Conservation (phyloP, 768 basidiomycete species). For the Panaeolus cyanescens region DNA sequence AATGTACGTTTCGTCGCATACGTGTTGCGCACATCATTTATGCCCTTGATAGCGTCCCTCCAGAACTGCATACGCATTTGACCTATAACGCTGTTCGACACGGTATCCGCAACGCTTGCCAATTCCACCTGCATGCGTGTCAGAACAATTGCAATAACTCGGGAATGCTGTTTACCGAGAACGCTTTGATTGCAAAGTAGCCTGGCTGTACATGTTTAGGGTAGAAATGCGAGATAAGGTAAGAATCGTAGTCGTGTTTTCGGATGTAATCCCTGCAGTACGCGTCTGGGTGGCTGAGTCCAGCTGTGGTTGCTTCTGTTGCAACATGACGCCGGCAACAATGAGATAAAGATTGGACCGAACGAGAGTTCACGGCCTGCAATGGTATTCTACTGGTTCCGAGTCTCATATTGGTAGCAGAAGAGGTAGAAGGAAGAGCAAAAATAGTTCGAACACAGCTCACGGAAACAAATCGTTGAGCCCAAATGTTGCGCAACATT, state of each 20-base stretch:
- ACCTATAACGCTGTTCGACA: slow-evolving; percentile 75
- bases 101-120: slow-evolving; percentile 73
- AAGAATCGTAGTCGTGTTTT: slow-evolving; percentile 84
- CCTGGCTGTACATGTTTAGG: slow-evolving; percentile 64
- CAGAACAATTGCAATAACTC: slow-evolving; percentile 4
- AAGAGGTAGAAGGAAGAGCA: neutral
- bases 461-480: neutral
- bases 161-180: slow-evolving; percentile 61
- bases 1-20: slow-evolving; percentile 14
- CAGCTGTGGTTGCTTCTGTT: slow-evolving; percentile 14
- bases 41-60: slow-evolving; percentile 74
- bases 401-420: neutral
- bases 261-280: slow-evolving; percentile 76
- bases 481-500: neutral
- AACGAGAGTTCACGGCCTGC: neutral
- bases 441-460: slow-evolving; percentile 2
- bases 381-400: neutral
- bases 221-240: slow-evolving; percentile 69
- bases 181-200: slow-evolving; percentile 81
- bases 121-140: slow-evolving; percentile 63
- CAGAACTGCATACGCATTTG: slow-evolving; percentile 88
- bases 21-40: slow-evolving; percentile 54
- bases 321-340: slow-evolving; percentile 7
- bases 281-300: slow-evolving; percentile 43
- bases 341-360: neutral